Evolutionary conservation across 371 early-diverging fungal species (phyloP), one percentile per base, ranked within the genome.

Genomic region (Mortierella sp.): DNA sequence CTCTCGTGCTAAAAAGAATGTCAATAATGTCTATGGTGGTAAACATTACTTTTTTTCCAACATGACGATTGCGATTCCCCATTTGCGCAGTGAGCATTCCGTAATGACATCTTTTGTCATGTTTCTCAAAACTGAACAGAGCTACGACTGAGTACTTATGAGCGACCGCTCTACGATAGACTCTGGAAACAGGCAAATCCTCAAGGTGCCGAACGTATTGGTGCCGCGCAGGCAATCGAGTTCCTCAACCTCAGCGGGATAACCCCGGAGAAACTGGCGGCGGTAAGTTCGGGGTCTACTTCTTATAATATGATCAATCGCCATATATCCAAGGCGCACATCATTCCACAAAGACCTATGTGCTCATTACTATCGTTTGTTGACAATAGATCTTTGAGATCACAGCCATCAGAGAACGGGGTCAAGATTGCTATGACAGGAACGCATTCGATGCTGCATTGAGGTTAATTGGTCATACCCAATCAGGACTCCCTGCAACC

Each of bases 161-260:
- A 65, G 21, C 14, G 38, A 19, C 38, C 19, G 31, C 65, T 65
- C 21, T 65, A 65, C 5, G 65, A 65, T 34, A 21, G 6, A 8
- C 65, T 65, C 38, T 65, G 65, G 65, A 65, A 65, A 38, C 65
- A 65, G 65, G 65, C 65, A 5, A 65, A 65, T 34, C 38, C 65
- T 21, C 65, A 65, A 38, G 65, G 65, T 7, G 65, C 65, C 21
- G 65, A 34, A 2, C 38, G 16, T 21, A 21, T 65, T 38, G 31
- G 21, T 6, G 31, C 65, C 1, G 21, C 21, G 21, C 65, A 31
- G 65, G 65, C 65, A 1, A 21, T 65, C 21, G 65, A 65, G 21
- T 65, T 65, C 21, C 65, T 65, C 65, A 38, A 38, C 38, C 31
- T 34, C 21, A 65, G 65, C 38, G 65, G 65, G 10, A 38, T 65